phyloP scores from a whole-genome alignment of 805 yeast species.

The Wickerhamomyces ciferrii region DNA sequence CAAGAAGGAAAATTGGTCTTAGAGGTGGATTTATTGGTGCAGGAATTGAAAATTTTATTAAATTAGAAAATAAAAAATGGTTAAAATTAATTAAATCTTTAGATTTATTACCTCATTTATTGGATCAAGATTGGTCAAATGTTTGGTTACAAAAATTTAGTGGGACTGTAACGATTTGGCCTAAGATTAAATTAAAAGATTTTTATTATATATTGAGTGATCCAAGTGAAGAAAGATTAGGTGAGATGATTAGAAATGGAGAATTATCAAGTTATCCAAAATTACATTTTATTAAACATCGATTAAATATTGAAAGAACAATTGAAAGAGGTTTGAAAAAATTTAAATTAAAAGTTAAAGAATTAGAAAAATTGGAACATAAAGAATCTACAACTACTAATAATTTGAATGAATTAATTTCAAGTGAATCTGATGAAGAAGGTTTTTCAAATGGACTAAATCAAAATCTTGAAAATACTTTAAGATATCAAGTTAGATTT shows the following conservation, averaged over 20 bases:
- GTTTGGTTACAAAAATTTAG: constrained; percentile 70
- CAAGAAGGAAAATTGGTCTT: constrained; percentile 51
- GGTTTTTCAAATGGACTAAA: constrained; percentile 2
- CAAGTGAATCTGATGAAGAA: constrained; percentile 10
- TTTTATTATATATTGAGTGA: constrained; percentile 62
- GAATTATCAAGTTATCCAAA: constrained; percentile 64
- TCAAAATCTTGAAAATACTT: too few relatives aligned
- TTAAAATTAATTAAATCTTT: constrained; percentile 57
- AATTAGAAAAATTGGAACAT: constrained; percentile 1
- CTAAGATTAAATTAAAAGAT: constrained; percentile 54
- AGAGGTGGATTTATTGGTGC: constrained; percentile 77
- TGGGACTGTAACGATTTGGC: constrained; percentile 77
- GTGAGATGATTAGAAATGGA: constrained; percentile 53
- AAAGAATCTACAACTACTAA: background rate
- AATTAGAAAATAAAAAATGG: constrained; percentile 77
- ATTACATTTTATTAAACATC: constrained; percentile 55
- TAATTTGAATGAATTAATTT: background rate
- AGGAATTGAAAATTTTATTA: constrained; percentile 64
- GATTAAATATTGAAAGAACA: constrained; percentile 59
- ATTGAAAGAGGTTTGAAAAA: constrained; percentile 46
- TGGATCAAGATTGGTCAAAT: constrained; percentile 79
- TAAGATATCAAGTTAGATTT: constrained; percentile 9
- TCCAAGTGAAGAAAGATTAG: constrained; percentile 56
- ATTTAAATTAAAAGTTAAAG: constrained; percentile 9
- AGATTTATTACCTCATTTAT: constrained; percentile 60